A percentile compares a stretch with the other conserved stretches of the same genome.
Conservation (phyloP, 148 eudicot genomes). For the Camellia lanceoleosa region DNA sequence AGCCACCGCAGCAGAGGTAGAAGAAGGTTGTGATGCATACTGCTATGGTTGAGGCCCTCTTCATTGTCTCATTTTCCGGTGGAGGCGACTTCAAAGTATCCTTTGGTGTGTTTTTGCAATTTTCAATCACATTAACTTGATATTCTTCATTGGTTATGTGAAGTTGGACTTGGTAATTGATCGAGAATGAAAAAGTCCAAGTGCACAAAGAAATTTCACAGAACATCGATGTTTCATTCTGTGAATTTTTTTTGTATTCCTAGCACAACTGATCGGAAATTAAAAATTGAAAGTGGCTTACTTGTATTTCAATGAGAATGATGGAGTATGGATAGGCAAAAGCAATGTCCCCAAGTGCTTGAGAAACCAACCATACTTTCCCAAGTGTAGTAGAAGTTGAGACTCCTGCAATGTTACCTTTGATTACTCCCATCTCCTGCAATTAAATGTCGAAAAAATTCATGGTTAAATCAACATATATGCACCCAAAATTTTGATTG, state of each 20-base stretch:
- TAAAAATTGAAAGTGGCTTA: slow-evolving; percentile 9
- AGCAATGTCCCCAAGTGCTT: slow-evolving; percentile 63
- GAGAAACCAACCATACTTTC: slow-evolving; percentile 57
- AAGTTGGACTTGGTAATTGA: not conserved
- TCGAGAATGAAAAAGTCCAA: too few relatives aligned
- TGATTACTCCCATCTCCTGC: slow-evolving; percentile 54
- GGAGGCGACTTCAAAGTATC: slow-evolving; percentile 58
- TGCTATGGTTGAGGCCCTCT: slow-evolving; percentile 53
- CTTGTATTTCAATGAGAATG: slow-evolving; percentile 64
- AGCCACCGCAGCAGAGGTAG: slow-evolving; percentile 67
- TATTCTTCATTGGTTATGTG: not conserved
- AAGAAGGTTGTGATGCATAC: slow-evolving; percentile 47
- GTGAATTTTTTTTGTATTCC: too few relatives aligned
- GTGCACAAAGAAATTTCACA: too few relatives aligned
- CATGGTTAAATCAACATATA: not conserved
- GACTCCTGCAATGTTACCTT: slow-evolving; percentile 45
- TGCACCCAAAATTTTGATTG: not conserved
- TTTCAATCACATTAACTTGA: not conserved
- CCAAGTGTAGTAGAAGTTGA: slow-evolving; percentile 29
- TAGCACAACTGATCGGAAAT: too few relatives aligned
- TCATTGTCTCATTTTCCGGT: slow-evolving; percentile 58
- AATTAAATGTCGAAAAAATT: slow-evolving; percentile 6
- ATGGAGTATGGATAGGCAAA: slow-evolving; percentile 63
- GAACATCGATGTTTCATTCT: too few relatives aligned
- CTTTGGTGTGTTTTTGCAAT: slow-evolving; percentile 26